A percentile compares a stretch with the other conserved stretches of the same genome.
phyloP scores from a whole-genome alignment of 441 rosid species.

The Raphanus hybrid region DNA sequence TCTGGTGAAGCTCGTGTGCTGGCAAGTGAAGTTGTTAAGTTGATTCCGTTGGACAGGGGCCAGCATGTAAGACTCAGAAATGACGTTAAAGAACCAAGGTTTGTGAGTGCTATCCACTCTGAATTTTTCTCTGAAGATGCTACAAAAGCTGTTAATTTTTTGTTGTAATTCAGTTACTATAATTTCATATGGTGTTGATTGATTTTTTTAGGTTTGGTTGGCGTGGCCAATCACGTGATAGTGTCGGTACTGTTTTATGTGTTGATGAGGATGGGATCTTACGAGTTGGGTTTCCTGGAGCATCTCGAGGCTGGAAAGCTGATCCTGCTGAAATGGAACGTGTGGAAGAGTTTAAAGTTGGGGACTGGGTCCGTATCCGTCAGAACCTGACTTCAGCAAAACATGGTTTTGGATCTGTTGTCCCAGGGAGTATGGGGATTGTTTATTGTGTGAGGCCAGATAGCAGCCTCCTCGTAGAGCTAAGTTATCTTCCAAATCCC shows the following conservation, averaged over 20 bases:
- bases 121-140: slow-evolving; percentile 6
- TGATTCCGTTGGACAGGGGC: slow-evolving; percentile 96
- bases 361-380: slow-evolving; percentile 99
- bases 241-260: slow-evolving; percentile 96
- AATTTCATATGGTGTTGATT: slow-evolving; percentile 30
- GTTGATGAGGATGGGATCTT: slow-evolving; percentile 99
- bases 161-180: slow-evolving; percentile 21
- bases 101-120: slow-evolving; percentile 21
- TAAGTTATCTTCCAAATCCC: slow-evolving; percentile 90
- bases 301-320: slow-evolving; percentile 99
- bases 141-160: slow-evolving; percentile 11
- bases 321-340: slow-evolving; percentile 99
- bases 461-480: slow-evolving; percentile 86
- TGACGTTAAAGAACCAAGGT: slow-evolving; percentile 96
- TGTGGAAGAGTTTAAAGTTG: slow-evolving; percentile 99
- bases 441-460: slow-evolving; percentile 98
- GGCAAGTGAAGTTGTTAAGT: slow-evolving; percentile 85
- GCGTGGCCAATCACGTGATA: slow-evolving; percentile 96
- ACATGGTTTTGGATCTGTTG: slow-evolving; percentile 95
- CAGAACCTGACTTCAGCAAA: slow-evolving; percentile 93
- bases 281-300: slow-evolving; percentile 99
- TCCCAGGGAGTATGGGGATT: slow-evolving; percentile 98
- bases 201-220: slow-evolving; percentile 81
- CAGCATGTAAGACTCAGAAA: slow-evolving; percentile 90
- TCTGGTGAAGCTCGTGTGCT: slow-evolving; percentile 87